Base-by-base conservation (phyloP, 2,329 filamentous ascomycete genomes). In the Sclerotinia minor region DNA sequence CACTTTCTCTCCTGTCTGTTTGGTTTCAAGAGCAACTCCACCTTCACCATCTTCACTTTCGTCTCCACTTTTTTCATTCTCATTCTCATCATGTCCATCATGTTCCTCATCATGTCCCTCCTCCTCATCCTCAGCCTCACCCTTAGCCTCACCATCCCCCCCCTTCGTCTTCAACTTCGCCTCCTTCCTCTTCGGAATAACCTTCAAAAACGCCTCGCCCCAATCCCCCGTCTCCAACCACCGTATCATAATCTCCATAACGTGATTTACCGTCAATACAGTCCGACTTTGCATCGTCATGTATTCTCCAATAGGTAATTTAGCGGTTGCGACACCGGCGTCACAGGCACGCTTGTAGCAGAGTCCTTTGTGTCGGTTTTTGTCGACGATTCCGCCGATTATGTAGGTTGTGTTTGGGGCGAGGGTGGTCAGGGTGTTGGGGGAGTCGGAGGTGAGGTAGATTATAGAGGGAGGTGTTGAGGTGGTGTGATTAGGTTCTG, bases 181-280 rank as follows among this genome's bases (percentile, higher is more conserved):
- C 0, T 92, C 92, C 78, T 99, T 99, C 70, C 95, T 83, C 79
- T 92, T 93, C 0, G 95, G 95, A 73, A 99, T 94, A 4, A 96
- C 92, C 63, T 87, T 84, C 79, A 94, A 80, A 77, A 99, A 99
- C 0, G 95, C 94, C 76, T 91, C 83, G 1, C 90, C 94, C 95
- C 95, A 99, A 77, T 98, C 91, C 2, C 91, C 92, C 60, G 87
- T 87, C 79, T 97, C 92, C 66, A 99, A 79, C 93, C 94, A 99
- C 72, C 88, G 89, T 57, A 97, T 81, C 92, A 99, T 97, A 71
- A 99, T 98, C 79, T 98, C 94, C 58, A 95, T 87, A 1, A 99
- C 95, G 76, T 99, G 95, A 76, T 98, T 99, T 9, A 94, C 97
- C 4, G 94, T 89, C 68, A 99, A 81, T 5, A 99, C 92, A 73